A percentile compares a stretch with the other conserved stretches of the same genome.
Conservation (phyloP, 2,329 filamentous ascomycete genomes). For the Trichoderma hamatum region DNA sequence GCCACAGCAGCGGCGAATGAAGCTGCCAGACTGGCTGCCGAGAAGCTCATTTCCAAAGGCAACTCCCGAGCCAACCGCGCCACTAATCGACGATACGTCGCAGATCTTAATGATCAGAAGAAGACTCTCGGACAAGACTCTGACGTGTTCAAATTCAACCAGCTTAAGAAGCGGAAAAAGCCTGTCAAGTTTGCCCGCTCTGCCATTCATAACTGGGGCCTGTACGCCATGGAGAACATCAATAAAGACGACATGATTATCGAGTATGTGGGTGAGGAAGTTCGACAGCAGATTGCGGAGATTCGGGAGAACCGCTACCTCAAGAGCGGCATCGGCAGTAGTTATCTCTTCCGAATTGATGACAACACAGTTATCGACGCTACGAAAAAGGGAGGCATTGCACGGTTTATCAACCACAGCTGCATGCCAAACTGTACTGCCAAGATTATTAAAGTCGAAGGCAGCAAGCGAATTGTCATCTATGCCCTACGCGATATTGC, state of each 20-base stretch:
- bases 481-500: slow-evolving; percentile 95
- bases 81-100: slow-evolving; percentile 91
- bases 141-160: slow-evolving; percentile 95
- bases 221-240: slow-evolving; percentile 98
- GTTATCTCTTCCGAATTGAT: slow-evolving; percentile 96
- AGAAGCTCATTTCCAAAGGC: slow-evolving; percentile 81
- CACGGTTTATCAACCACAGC: slow-evolving; percentile 97
- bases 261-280: slow-evolving; percentile 97
- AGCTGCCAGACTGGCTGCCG: slow-evolving; percentile 71
- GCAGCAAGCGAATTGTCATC: slow-evolving; percentile 97
- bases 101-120: slow-evolving; percentile 94
- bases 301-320: slow-evolving; percentile 89
- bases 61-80: slow-evolving; percentile 92
- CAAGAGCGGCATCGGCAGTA: slow-evolving; percentile 95
- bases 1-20: slow-evolving; percentile 67
- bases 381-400: slow-evolving; percentile 97
- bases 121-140: slow-evolving; percentile 81
- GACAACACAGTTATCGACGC: slow-evolving; percentile 97
- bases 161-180: slow-evolving; percentile 99
- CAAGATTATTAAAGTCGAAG: slow-evolving; percentile 98
- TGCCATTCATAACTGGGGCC: slow-evolving; percentile 97
- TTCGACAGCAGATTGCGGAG: slow-evolving; percentile 96
- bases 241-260: slow-evolving; percentile 99
- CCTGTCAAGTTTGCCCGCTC: slow-evolving; percentile 97
- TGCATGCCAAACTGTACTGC: slow-evolving; percentile 98